Base-by-base conservation (phyloP, 345 rosid species). In the Cardiospermum halicacabum region DNA sequence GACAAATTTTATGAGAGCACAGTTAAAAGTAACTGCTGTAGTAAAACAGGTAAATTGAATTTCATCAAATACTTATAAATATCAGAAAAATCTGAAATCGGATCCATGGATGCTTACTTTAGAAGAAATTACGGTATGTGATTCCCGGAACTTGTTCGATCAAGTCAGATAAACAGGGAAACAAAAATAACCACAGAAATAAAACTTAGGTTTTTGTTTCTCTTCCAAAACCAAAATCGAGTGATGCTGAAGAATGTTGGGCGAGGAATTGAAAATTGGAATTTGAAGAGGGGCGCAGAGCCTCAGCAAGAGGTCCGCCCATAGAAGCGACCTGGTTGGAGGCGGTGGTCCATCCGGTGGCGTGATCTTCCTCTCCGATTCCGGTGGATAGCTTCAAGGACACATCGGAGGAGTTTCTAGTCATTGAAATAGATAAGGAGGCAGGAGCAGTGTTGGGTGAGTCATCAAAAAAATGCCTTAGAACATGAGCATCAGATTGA, bases 241-340 rank as follows among this genome's bases (percentile, higher is more conserved):
- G 70, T 82, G 96, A 72, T 81, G 89, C 16, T 89, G 83, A 64
- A 91, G 95, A 49, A 89, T 89, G 0, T 93, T 85, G 0, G 96
- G 96, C 7, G 92, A 89, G 11, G 96, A 79, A 59, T 63, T 80
- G 1, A 90, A 66, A 0, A 80, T 42, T n/a, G n/a, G n/a, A n/a
- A n/a, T n/a, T n/a, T n/a, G n/a, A n/a, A 0, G 96, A 83, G 1
- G 96, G 87, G 53, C 96, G 73, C 54, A 94, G 64, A 0, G 90
- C 96, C 77, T 94, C 97, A 0, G 93, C 99, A 0, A 94, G 80
- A 0, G 99, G 99, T 45, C 99, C 97, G 0, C 96, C 99, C 93
- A 94, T 80, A 1, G 92, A 78, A 43, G 77, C 67, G 63, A 70
- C 77, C 40, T 72, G 86, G 64, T 79, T 72, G 0, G 85, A 15